Percentiles rank a stretch among this genome's conserved stretches.
phyloP scores from a whole-genome alignment of 352 stramenopile species.

The Phytopythium cucurbitacearum region DNA sequence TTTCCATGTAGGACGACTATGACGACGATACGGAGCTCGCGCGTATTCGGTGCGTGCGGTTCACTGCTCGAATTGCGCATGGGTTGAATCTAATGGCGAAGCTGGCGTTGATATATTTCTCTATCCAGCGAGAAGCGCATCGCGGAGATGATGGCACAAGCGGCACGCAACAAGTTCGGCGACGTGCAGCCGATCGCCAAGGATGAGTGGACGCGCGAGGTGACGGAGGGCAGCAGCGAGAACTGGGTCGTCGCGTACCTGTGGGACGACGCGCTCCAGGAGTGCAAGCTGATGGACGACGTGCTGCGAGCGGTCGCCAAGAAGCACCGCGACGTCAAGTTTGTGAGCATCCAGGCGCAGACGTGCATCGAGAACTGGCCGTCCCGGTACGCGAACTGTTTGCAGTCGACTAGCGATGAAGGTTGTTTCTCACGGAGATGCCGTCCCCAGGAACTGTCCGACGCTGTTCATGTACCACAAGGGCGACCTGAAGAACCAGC shows the following conservation, averaged over 20 bases:
- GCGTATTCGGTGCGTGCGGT: constrained; percentile 45
- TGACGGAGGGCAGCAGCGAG: constrained; percentile 88
- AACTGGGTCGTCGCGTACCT: constrained; percentile 89
- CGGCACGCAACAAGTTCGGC: constrained; percentile 83
- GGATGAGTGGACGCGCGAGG: constrained; percentile 90
- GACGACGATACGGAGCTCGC: constrained; percentile 75
- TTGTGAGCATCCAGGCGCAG: constrained; percentile 90
- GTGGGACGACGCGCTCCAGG: constrained; percentile 84
- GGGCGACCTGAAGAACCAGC: constrained; percentile 83
- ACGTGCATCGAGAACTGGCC: constrained; percentile 92
- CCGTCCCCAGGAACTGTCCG: constrained; percentile 73
- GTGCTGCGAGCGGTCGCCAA: constrained; percentile 77
- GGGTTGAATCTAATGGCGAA: neutral
- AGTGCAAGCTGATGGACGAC: constrained; percentile 91
- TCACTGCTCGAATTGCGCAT: neutral
- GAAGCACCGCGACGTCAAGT: constrained; percentile 90
- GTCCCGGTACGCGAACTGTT: constrained; percentile 19
- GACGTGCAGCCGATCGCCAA: constrained; percentile 90
- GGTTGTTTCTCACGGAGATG: neutral
- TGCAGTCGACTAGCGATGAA: neutral
- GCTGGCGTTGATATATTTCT: neutral
- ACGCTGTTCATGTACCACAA: constrained; percentile 94
- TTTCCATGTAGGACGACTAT: constrained; percentile 58
- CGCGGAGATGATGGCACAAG: constrained; percentile 83
- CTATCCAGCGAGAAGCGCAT: constrained; percentile 68